Base-by-base conservation (phyloP, 2,329 filamentous ascomycete species). In the Byssothecium circinans region DNA sequence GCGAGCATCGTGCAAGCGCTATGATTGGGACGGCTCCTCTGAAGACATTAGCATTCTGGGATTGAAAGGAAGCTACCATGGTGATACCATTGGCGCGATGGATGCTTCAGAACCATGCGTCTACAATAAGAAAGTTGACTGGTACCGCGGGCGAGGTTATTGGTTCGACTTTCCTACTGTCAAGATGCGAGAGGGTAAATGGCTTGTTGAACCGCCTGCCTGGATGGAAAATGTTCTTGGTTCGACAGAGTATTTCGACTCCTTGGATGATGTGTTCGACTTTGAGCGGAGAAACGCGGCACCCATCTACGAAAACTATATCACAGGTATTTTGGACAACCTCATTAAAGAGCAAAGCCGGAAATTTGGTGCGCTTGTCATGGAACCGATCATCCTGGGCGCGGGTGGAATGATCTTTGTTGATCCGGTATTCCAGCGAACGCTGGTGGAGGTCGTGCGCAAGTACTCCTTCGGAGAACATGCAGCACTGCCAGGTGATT, bases 71-170 rank as follows among this genome's bases (percentile, higher is more conserved):
- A 88, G 86, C 56, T 95, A 95, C 60, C 90, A 95, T 59, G 90
- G 89, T 1, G 90, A 95, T 62, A 95, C 89, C 0, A 91, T 95
- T 38, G 89, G 89, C 0, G 88, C 88, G 0, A 94, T 95, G 90
- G 89, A 94, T 66, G 88, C 84, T 43, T 84, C 87, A 0, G 88
- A 94, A 62, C 89, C 89, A 0, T 85, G 82, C 27, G 81, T 82
- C 0, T 95, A 80, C 67, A 95, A 95, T 60, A 81, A 89, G 58
- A 89, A 89, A 65, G 86, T 91, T 0, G 89, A 94, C 62, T 95
- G 89, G 89, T 95, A 95, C 63, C 75, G 82, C 50, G 88, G 88
- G 0, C 83, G 84, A 39, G 89, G 90, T 0, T 80, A 84, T 61
- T 95, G 90, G 90, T 86, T 94, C 44, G 86, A 91, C 52, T 90